Evolutionary conservation across 1,284 basidiomycete species (phyloP).

Genomic region (Ceratobasidium sp.): DNA sequence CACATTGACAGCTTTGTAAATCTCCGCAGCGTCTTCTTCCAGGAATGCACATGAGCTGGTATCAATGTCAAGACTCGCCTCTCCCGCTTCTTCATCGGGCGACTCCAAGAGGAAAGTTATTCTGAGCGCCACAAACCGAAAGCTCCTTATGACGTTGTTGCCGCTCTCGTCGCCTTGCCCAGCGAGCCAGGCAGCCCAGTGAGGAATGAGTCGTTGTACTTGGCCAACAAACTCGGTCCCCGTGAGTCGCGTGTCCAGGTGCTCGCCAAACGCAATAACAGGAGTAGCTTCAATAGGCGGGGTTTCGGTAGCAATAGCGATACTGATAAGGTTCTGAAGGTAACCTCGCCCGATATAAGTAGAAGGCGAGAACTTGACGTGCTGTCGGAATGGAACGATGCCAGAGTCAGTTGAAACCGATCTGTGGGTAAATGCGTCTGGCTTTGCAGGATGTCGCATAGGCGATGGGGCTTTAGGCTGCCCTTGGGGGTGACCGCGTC

Average conservation of each 20-base stretch:
- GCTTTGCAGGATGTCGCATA: not conserved
- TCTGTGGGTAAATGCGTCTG: constrained; percentile 12
- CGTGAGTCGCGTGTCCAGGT: constrained; percentile 21
- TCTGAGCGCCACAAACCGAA: constrained; percentile 24
- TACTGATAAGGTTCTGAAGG: constrained; percentile 28
- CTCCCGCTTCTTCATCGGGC: not conserved
- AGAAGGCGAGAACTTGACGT: constrained; percentile 30
- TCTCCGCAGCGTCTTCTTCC: constrained; percentile 36
- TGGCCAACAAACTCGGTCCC: constrained; percentile 31
- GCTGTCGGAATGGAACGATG: constrained; percentile 20
- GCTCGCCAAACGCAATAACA: constrained; percentile 30
- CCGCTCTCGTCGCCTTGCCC: constrained; percentile 8
- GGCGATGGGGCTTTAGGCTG: not conserved
- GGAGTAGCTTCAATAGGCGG: constrained; percentile 24
- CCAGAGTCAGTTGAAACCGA: constrained; percentile 29
- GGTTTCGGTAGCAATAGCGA: not conserved
- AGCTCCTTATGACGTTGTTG: constrained; percentile 23
- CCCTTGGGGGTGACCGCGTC: constrained; percentile 4
- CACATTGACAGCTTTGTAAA: constrained; percentile 3
- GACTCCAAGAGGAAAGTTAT: constrained; percentile 8
- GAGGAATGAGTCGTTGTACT: constrained; percentile 14
- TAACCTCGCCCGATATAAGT: constrained; percentile 30
- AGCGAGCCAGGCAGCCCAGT: constrained; percentile 24
- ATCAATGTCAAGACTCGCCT: constrained; percentile 10
- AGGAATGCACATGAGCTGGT: constrained; percentile 8